phyloP scores from a whole-genome alignment of 306 rosid species.

The Rosa rugosa region DNA sequence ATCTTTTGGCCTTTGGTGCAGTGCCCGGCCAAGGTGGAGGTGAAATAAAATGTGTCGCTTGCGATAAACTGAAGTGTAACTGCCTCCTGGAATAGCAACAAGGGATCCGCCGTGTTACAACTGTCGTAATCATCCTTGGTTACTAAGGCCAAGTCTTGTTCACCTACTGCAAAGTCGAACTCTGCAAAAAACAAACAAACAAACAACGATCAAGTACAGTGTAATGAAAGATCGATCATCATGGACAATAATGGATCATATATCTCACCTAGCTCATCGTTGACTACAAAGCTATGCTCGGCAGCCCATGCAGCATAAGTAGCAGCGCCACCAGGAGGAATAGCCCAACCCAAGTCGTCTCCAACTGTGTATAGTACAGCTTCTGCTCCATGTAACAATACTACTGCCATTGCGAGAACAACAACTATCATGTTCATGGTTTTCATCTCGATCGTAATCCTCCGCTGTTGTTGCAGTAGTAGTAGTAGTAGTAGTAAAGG shows the following conservation, averaged over 20 bases:
- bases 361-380: conserved; percentile 10
- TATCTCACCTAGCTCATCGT: conserved; percentile 3
- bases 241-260: not conserved
- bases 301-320: conserved; percentile 15
- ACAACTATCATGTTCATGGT: not conserved
- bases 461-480: not conserved
- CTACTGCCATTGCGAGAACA: not conserved
- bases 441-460: not conserved
- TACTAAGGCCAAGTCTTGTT: conserved; percentile 5
- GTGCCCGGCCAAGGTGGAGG: conserved; percentile 17
- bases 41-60: conserved; percentile 4
- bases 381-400: not conserved
- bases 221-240: not conserved
- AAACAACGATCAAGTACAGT: not conserved
- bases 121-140: not conserved
- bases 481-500: not conserved
- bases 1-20: conserved; percentile 23
- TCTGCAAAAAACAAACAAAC: not conserved
- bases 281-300: conserved; percentile 5
- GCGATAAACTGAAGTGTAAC: not conserved
- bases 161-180: not conserved
- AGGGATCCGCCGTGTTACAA: not conserved
- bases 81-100: not conserved
- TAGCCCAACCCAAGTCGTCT: conserved; percentile 16
- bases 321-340: conserved; percentile 9